Conservation (phyloP, 1,284 basidiomycete genomes). For the Heterobasidion occidentale region DNA sequence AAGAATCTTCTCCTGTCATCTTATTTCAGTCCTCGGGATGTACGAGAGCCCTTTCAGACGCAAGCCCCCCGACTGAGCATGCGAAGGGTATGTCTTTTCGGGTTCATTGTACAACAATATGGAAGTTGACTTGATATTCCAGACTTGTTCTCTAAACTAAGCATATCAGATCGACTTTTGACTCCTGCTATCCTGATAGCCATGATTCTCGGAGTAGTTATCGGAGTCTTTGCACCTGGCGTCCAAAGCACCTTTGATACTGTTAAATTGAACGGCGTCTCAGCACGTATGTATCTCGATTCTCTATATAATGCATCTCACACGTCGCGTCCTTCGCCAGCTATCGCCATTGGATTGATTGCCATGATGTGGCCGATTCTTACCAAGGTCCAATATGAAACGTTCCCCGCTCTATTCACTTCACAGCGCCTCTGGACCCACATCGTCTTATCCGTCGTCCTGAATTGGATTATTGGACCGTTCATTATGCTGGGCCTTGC, state of each 20-base stretch:
- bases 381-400: constrained; percentile 76
- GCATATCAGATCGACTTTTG: constrained; percentile 59
- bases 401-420: constrained; percentile 51
- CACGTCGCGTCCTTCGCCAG: constrained; percentile 26
- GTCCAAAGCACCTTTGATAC: constrained; percentile 48
- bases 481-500: constrained; percentile 79
- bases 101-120: background rate
- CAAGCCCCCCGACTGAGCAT: too few species aligned
- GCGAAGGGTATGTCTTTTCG: too few species aligned
- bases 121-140: background rate
- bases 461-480: constrained; percentile 83
- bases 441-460: constrained; percentile 57
- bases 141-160: constrained; percentile 17
- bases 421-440: constrained; percentile 62
- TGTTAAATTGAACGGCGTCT: constrained; percentile 45
- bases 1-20: too few species aligned
- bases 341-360: constrained; percentile 71
- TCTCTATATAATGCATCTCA: constrained; percentile 7
- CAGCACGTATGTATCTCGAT: constrained; percentile 41
- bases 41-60: too few species aligned
- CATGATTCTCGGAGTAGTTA: constrained; percentile 77
- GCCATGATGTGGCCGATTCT: constrained; percentile 91
- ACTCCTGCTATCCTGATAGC: constrained; percentile 66
- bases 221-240: constrained; percentile 54
- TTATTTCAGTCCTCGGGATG: too few species aligned